Conservation (phyloP, 208 protist genomes). For the Leishmania lainsoni region DNA sequence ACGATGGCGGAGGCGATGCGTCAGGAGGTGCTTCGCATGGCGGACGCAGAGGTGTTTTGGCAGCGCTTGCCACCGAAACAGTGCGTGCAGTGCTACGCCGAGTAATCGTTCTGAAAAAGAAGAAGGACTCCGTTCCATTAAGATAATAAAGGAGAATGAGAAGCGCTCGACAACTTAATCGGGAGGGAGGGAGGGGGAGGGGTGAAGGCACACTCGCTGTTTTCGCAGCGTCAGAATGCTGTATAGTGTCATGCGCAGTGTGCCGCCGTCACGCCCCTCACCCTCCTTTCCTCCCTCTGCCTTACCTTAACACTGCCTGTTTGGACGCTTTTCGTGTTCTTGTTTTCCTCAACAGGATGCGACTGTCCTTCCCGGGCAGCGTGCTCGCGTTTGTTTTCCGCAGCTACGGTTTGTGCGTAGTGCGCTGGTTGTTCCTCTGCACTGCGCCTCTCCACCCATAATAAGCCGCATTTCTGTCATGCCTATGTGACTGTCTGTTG, state of each 20-base stretch:
- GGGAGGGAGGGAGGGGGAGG: neutral
- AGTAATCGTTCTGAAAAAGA: neutral
- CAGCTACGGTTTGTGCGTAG: too few species aligned
- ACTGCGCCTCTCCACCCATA: neutral
- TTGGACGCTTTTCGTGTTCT: too few species aligned
- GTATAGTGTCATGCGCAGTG: too few species aligned
- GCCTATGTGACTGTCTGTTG: neutral
- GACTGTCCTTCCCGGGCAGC: too few species aligned
- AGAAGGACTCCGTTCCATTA: neutral
- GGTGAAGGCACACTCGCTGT: too few species aligned
- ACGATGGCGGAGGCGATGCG: conserved; percentile 25
- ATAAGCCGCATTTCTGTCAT: neutral
- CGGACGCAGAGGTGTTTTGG: conserved; percentile 38
- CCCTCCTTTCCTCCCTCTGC: too few species aligned
- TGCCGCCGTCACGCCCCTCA: too few species aligned
- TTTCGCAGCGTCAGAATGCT: too few species aligned
- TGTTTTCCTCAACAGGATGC: too few species aligned
- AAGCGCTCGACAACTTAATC: neutral
- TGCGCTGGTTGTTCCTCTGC: too few species aligned
- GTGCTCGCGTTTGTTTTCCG: too few species aligned
- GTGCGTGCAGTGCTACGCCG: conserved; percentile 41
- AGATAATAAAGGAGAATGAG: neutral
- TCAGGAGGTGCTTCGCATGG: conserved; percentile 21
- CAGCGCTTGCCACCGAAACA: conserved; percentile 41
- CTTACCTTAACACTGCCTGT: too few species aligned